These are phyloP conservation scores for Russula sp. DNA, from an alignment of 768 basidiomycete species.

Conservation along the genomic window DNA sequence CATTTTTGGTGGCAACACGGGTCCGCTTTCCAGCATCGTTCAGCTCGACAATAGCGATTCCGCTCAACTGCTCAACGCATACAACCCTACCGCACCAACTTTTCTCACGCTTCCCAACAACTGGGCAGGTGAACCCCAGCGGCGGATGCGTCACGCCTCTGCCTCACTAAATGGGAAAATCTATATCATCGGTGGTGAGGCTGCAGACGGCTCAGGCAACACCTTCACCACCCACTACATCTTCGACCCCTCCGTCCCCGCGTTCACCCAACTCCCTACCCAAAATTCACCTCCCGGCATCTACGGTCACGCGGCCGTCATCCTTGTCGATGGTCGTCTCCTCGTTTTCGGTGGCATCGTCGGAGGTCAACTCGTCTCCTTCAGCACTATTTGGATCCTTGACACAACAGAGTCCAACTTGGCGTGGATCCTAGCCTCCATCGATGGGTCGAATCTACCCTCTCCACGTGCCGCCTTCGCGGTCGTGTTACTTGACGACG, in stretches of 20 bases:
- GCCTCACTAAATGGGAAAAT: constrained; percentile 51
- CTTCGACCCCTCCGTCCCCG: constrained; percentile 49
- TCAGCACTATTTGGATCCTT: constrained; percentile 60
- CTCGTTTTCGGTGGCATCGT: constrained; percentile 74
- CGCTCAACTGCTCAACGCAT: constrained; percentile 52
- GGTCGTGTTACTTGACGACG: constrained; percentile 47
- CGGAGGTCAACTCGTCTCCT: constrained; percentile 47
- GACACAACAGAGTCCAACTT: constrained; percentile 50
- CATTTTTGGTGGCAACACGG: constrained; percentile 75
- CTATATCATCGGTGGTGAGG: constrained; percentile 77
- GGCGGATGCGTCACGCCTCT: constrained; percentile 75
- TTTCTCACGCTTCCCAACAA: constrained; percentile 49
- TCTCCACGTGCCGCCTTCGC: constrained; percentile 63
- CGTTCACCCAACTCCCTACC: constrained; percentile 56
- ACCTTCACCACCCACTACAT: constrained; percentile 62
- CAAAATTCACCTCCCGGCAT: constrained; percentile 62
- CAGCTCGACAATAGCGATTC: constrained; percentile 60
- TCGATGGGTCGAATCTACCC: constrained; percentile 47
- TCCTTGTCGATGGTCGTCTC: constrained; percentile 66
- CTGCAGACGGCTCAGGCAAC: constrained; percentile 70
- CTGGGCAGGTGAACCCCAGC: constrained; percentile 66
- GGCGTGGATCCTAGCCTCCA: constrained; percentile 50
- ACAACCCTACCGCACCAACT: constrained; percentile 38
- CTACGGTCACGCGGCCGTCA: constrained; percentile 67
- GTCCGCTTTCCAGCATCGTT: constrained; percentile 51